Evolutionary conservation across 2,329 filamentous ascomycete genomes (phyloP).

Genomic region (Sarocladium oryzae): DNA sequence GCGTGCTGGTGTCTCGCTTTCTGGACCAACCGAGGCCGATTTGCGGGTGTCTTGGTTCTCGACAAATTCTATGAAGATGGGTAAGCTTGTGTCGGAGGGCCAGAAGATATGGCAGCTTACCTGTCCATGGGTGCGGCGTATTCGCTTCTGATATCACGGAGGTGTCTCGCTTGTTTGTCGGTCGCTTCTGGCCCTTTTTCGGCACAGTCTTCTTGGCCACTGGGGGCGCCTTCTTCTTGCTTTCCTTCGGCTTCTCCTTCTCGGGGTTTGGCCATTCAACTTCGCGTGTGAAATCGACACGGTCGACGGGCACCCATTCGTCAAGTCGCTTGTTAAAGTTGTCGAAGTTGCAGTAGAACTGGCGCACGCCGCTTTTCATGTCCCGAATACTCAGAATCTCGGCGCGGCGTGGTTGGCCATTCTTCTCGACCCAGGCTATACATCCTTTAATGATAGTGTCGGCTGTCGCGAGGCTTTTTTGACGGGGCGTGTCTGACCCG

Average conservation of each 20-base stretch:
- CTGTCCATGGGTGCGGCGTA: conserved; percentile 47
- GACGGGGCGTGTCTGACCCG: conserved; percentile 49
- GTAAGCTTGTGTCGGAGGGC: neutral
- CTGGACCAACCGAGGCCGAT: conserved; percentile 33
- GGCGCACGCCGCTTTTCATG: conserved; percentile 70
- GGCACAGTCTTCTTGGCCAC: conserved; percentile 47
- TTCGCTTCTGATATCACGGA: conserved; percentile 46
- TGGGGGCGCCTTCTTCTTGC: conserved; percentile 64
- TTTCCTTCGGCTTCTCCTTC: conserved; percentile 65
- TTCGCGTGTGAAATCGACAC: conserved; percentile 82
- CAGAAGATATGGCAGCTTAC: conserved; percentile 16
- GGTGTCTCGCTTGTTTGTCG: conserved; percentile 45
- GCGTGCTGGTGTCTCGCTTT: conserved; percentile 38
- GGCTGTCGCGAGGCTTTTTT: conserved; percentile 78
- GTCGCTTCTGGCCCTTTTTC: conserved; percentile 54
- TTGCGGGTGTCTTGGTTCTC: conserved; percentile 41
- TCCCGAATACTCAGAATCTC: conserved; percentile 95
- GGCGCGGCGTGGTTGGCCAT: conserved; percentile 81
- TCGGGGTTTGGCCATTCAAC: conserved; percentile 96
- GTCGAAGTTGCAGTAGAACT: conserved; percentile 95
- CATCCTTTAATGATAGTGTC: conserved; percentile 64
- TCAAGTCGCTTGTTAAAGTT: conserved; percentile 85
- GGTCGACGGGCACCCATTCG: conserved; percentile 81
- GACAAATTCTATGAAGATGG: conserved; percentile 34
- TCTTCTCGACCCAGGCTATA: conserved; percentile 58